Evolutionary conservation across 2,329 filamentous ascomycete genomes (phyloP), one percentile per base, ranked within the genome.

Genomic region (Claviceps spartinae): DNA sequence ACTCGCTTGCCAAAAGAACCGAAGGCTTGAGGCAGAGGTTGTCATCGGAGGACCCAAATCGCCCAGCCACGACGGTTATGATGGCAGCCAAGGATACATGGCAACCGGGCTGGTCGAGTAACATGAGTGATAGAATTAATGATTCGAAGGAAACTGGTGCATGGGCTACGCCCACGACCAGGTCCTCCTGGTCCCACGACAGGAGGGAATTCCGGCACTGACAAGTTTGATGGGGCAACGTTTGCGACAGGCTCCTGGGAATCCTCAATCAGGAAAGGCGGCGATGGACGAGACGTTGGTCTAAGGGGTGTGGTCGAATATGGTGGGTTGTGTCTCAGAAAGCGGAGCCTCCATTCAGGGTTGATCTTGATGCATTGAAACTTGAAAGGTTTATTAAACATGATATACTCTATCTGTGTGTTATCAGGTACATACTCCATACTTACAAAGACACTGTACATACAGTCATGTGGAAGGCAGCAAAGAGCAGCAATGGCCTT

Each of bases 1-100:
- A 79, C 58, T 85, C 85, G 47, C 90, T 94, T 62, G 78, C 80
- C 40, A 86, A 83, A 59, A 80, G 85, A 53, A 85, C 86, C 1
- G 74, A 73, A 41, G 86, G 83, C 57, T 59, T 74, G 26, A 57
- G 61, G 34, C 62, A 60, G 34, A 60, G 52, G 41, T 22, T 54
- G 9, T 53, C 53, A 18, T 44, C 51, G n/a, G 53, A 54, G 26
- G 51, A 54, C 18, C 26, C 26, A 36, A 49, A 11, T 45, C 48
- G 40, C 11, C 50, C 51, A 45, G 13, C 26, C 11, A 47, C 11
- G 24, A 34, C 43, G 13, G 18, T 49, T 30, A 42, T 22, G 37
- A 38, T 22, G 40, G n/a, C 48, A 6, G 26, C 38, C n/a, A 18
- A 16, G 3, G 18, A 41, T 8, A 34, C n/a, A 13, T 34, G 9